Conservation (phyloP, 768 basidiomycete genomes). For the Hypsizygus marmoreus region DNA sequence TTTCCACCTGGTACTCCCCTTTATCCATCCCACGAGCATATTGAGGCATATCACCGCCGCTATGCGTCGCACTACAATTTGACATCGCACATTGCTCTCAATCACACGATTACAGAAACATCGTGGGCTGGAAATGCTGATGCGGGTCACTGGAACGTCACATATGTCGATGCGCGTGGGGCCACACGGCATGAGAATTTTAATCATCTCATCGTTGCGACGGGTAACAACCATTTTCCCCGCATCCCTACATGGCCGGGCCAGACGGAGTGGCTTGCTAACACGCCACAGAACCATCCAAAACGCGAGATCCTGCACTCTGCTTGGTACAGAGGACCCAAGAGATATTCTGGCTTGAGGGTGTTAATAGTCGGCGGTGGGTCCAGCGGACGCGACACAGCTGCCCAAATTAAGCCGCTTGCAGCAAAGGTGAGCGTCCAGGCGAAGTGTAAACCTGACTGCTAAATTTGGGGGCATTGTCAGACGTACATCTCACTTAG, state of each 20-base stretch:
- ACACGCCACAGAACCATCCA: slow-evolving; percentile 12
- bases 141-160: slow-evolving; percentile 41
- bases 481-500: slow-evolving; percentile 36
- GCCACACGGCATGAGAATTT: slow-evolving; percentile 28
- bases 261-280: slow-evolving; percentile 48
- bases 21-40: slow-evolving; percentile 47
- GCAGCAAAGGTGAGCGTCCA: slow-evolving; percentile 42
- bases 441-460: too few species aligned
- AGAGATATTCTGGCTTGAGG: slow-evolving; percentile 39
- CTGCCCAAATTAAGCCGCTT: slow-evolving; percentile 39
- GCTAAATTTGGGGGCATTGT: not conserved
- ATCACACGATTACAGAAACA: slow-evolving; percentile 43
- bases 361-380: slow-evolving; percentile 50
- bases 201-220: slow-evolving; percentile 58
- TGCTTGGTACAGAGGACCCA: slow-evolving; percentile 52
- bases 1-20: slow-evolving; percentile 53
- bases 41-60: slow-evolving; percentile 48
- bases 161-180: slow-evolving; percentile 27
- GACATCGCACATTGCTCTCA: slow-evolving; percentile 38
- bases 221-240: slow-evolving; percentile 59
- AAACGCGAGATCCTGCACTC: slow-evolving; percentile 50
- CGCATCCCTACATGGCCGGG: slow-evolving; percentile 46
- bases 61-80: slow-evolving; percentile 44
- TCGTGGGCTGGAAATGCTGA: slow-evolving; percentile 42
- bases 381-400: slow-evolving; percentile 51